Percentiles rank a stretch among this genome's conserved stretches.
These are phyloP conservation scores for Rhizophlyctis rosea DNA, from an alignment of 192 early-diverging fungal species.

Conservation along the genomic window DNA sequence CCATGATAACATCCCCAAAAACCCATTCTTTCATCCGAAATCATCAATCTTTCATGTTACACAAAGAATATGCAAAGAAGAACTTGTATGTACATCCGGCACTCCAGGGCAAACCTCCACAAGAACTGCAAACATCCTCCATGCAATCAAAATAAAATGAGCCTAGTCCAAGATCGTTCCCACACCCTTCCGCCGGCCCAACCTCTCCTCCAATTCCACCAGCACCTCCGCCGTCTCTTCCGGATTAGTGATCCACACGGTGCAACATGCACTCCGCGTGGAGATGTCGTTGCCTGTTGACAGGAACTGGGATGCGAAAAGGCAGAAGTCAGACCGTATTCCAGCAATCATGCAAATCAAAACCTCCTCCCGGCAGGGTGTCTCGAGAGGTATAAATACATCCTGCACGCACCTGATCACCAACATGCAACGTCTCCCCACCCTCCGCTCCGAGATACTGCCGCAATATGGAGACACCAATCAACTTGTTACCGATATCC, in stretches of 20 bases:
- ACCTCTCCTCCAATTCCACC: slow-evolving; percentile 46
- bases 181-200: too few species aligned
- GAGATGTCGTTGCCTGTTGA: slow-evolving; percentile 89
- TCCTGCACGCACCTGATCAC: slow-evolving; percentile 63
- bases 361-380: too few species aligned
- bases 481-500: slow-evolving; percentile 92
- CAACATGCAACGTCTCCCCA: slow-evolving; percentile 75
- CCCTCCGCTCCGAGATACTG: slow-evolving; percentile 57
- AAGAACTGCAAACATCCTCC: too few species aligned
- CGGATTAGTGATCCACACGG: slow-evolving; percentile 85
- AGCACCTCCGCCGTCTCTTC: slow-evolving; percentile 77
- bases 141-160: too few species aligned
- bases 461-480: slow-evolving; percentile 82
- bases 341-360: neutral
- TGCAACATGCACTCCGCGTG: slow-evolving; percentile 79
- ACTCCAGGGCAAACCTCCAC: too few species aligned
- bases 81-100: too few species aligned
- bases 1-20: too few species aligned
- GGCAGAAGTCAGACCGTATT: neutral
- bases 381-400: too few species aligned
- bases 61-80: too few species aligned
- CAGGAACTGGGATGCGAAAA: slow-evolving; percentile 57
- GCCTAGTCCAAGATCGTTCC: too few species aligned
- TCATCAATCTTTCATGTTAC: too few species aligned
- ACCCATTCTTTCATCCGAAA: too few species aligned